Evolutionary conservation across 352 stramenopile species (phyloP), one percentile per base, ranked within the genome.

Genomic region (Phytopythium sindhum): DNA sequence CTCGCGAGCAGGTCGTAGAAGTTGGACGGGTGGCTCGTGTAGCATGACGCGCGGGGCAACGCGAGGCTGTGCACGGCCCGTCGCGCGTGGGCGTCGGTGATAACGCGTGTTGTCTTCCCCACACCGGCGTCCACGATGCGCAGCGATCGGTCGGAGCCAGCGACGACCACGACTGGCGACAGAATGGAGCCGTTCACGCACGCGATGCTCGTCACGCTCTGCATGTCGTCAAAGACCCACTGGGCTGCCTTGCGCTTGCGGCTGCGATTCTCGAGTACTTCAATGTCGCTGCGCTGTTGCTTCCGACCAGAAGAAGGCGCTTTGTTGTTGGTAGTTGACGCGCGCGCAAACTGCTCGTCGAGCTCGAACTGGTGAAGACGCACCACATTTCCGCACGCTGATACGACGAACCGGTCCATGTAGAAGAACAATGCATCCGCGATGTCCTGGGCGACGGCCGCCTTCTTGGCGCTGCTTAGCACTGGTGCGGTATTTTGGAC

Each of bases 381-480:
- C 26, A 89, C 58, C 33, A 73, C 53, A 56, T 88, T 92, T 6
- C 83, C 86, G 39, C 70, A 84, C 24, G 82, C 81, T 14, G 84
- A 86, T 9, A 93, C 59, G 29, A 95, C 63, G 56, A 96, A 96
- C 66, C 91, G 91, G 71, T 96, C 88, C 83, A 95, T 89, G 68
- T 94, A 95, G 61, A 93, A 96, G 59, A 96, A 96, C 28, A 69
- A 64, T 21, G 81, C 78, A 62, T 91, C 80, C 21, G 86, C 66
- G 24, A 95, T 67, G n/a, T 89, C 80, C 35, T 82, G 77, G 56
- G 72, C 69, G 21, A 72, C 65, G 28, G 61, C 24, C 4, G 58
- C 61, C 57, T 83, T 89, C 64, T 88, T 88, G 26, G 77, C 67
- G 45, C 68, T 87, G 44, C 58, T 56, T 15, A 41, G n/a, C 15